Evolutionary conservation across 2,329 filamentous ascomycete genomes (phyloP).

Genomic region (Leptographium galeiforme): DNA sequence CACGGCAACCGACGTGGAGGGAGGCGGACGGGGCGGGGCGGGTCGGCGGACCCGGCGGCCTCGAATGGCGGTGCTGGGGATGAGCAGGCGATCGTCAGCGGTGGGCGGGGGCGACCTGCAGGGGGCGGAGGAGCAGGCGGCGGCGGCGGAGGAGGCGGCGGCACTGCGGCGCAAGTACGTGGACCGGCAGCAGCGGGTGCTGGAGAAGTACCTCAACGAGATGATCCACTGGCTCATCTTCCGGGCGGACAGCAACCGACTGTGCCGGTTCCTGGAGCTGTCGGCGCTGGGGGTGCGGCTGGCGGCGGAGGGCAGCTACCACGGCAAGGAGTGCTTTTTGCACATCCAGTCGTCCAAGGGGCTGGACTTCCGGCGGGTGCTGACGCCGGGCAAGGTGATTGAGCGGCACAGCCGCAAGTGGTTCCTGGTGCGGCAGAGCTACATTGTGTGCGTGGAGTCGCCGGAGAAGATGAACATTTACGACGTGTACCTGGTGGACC

Average conservation of each 20-base stretch:
- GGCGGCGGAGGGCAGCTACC: constrained; percentile 89
- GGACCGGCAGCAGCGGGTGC: constrained; percentile 68
- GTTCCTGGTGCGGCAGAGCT: constrained; percentile 96
- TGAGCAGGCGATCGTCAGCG: constrained; percentile 39
- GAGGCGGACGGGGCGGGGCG: constrained; percentile 12
- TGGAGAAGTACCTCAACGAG: constrained; percentile 83
- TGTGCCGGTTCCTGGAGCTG: constrained; percentile 91
- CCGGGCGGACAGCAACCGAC: constrained; percentile 81
- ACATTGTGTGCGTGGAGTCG: constrained; percentile 95
- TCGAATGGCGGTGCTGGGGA: constrained; percentile 34
- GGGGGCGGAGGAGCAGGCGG: constrained; percentile 9
- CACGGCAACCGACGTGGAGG: constrained; percentile 20
- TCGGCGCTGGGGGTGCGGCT: constrained; percentile 88
- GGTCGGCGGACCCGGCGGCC: constrained; percentile 25
- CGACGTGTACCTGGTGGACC: constrained; percentile 94
- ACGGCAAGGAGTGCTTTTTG: constrained; percentile 91
- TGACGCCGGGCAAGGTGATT: constrained; percentile 67
- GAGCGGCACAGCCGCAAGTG: constrained; percentile 82
- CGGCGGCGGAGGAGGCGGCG: constrained; percentile 32
- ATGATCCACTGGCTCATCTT: constrained; percentile 98
- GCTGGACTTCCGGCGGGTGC: constrained; percentile 67
- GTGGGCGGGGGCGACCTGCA: constrained; percentile 28
- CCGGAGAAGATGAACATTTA: constrained; percentile 98
- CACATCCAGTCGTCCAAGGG: constrained; percentile 87
- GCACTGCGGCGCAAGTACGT: constrained; percentile 51